A percentile compares a stretch with the other conserved stretches of the same genome.
Evolutionary conservation across 805 yeast genomes (phyloP).

Genomic region (Schizosaccharomyces octosporus): DNA sequence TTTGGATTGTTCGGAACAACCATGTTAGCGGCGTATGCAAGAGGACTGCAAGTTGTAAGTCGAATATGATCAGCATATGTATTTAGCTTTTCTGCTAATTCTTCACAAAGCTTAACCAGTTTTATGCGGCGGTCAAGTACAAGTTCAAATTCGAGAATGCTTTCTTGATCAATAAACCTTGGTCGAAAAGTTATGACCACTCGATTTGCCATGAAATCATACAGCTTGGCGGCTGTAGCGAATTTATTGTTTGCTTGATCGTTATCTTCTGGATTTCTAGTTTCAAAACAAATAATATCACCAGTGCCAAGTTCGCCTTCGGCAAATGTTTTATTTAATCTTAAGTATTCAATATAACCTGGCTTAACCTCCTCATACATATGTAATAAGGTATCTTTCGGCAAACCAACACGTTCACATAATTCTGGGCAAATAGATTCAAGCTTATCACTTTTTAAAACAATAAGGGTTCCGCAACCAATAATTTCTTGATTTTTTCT

Average conservation of each 20-base stretch:
- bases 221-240: constrained; percentile 10
- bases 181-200: constrained; percentile 11
- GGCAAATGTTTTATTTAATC: constrained; percentile 10
- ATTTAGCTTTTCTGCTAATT: constrained; percentile 29
- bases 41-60: constrained; percentile 29
- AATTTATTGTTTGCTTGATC: constrained; percentile 2
- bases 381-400: constrained; percentile 9
- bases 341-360: constrained; percentile 13
- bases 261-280: constrained; percentile 7
- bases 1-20: not conserved
- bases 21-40: not conserved
- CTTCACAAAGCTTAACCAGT: constrained; percentile 35
- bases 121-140: constrained; percentile 43
- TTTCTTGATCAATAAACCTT: constrained; percentile 5
- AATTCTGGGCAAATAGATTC: constrained; percentile 12
- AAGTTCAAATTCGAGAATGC: constrained; percentile 15
- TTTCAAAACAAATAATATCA: constrained; percentile 16
- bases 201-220: constrained; percentile 14
- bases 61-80: constrained; percentile 39
- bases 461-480: constrained; percentile 39
- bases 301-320: constrained; percentile 15
- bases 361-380: constrained; percentile 16
- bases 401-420: constrained; percentile 11
- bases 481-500: constrained; percentile 24
- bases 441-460: constrained; percentile 24